Evolutionary conservation across 108 stramenopile species (phyloP), one percentile per base, ranked within the genome.

Genomic region (Schizochytrium sp.): DNA sequence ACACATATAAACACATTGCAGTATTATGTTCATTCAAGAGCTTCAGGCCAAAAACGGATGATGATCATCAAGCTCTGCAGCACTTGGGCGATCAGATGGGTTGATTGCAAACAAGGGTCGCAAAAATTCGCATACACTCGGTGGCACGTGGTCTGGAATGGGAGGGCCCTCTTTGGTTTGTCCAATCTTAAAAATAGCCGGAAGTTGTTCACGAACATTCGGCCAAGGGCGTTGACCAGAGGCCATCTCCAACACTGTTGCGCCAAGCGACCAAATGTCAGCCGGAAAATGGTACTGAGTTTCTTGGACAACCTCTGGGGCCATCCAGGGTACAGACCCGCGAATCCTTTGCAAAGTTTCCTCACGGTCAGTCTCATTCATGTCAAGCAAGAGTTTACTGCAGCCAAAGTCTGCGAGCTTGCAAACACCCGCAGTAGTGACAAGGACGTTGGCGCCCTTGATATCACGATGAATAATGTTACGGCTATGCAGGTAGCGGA

Each of bases 271-370:
- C 92, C 92, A 92, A n/a, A 92, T 50, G 61, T 92, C 92, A 2
- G 90, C 90, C 53, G 47, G 56, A 4, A 61, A 47, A 57, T 89
- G 59, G 76, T 72, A 38, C 13, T 49, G 19, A 13, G 46, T 50
- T 61, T 91, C 90, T 19, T 46, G n/a, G 57, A 95, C 91, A 42
- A 95, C 93, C 92, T 95, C 94, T 0, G 94, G 94, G 4, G 94
- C 94, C 93, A 94, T 95, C 94, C 94, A 95, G 3, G 89, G 93
- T 12, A 94, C 89, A 13, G 93, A 92, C 19, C 94, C 94, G 4
- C 87, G 61, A 17, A 93, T 94, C 56, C 57, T 44, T 17, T 59
- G 88, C 8, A 92, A 56, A 55, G 89, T 91, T 40, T 92, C 91
- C 90, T 92, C 93, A 42, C 92, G 17, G 13, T 72, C 89, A 42